Conservation (phyloP, 2,329 filamentous ascomycete genomes). For the Cladosporium austrohemisphaericum region DNA sequence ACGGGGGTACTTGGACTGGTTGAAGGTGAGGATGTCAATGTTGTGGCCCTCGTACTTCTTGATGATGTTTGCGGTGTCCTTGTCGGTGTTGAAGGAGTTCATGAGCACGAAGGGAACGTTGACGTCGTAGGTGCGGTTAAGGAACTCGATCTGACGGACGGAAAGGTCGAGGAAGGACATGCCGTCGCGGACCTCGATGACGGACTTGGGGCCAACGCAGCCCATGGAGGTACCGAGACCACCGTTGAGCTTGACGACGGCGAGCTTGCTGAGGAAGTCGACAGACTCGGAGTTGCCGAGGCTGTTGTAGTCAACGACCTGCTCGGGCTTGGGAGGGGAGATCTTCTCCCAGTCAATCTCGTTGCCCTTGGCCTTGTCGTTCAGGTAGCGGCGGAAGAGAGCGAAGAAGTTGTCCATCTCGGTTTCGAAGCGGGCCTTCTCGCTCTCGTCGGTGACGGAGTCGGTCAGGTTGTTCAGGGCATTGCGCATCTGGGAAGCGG, state of each 20-base stretch:
- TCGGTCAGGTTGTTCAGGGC: constrained; percentile 88
- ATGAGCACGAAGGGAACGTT: constrained; percentile 98
- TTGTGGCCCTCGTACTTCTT: constrained; percentile 99
- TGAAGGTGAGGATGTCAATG: constrained; percentile 99
- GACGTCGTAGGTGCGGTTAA: constrained; percentile 95
- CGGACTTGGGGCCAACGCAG: constrained; percentile 97
- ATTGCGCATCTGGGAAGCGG: constrained; percentile 98
- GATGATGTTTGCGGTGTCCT: constrained; percentile 97
- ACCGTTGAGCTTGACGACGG: constrained; percentile 98
- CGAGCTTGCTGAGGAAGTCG: constrained; percentile 93
- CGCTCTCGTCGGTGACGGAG: constrained; percentile 72
- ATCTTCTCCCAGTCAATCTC: constrained; percentile 96
- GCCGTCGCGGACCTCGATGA: constrained; percentile 98
- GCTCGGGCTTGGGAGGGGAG: constrained; percentile 82
- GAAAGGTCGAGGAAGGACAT: constrained; percentile 99
- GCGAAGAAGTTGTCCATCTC: constrained; percentile 99
- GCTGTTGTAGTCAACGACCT: constrained; percentile 92
- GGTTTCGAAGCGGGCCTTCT: constrained; percentile 87
- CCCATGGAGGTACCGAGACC: constrained; percentile 99
- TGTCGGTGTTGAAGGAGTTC: constrained; percentile 99
- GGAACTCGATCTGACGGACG: constrained; percentile 96
- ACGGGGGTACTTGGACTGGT: constrained; percentile 97
- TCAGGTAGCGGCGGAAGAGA: constrained; percentile 95
- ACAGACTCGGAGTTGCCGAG: constrained; percentile 87
- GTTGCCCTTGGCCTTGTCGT: constrained; percentile 98